Conservation (phyloP, 371 early-diverging fungal genomes). For the Mortierella sp. region DNA sequence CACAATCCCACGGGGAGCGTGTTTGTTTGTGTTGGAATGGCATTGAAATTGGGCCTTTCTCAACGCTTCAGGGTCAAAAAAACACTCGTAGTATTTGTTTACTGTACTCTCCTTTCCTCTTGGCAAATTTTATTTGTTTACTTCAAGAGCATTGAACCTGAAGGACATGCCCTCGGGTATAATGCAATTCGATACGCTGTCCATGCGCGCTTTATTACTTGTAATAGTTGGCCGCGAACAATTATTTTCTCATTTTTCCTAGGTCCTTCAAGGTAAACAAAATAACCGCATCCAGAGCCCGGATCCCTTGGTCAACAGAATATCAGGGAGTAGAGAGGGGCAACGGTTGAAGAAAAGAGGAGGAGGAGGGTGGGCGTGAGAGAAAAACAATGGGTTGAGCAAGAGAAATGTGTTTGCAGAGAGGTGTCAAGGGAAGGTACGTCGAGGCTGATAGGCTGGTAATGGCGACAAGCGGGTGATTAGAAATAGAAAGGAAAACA, state of each 20-base stretch:
- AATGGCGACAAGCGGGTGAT: not conserved
- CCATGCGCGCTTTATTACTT: no score
- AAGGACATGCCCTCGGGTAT: not conserved
- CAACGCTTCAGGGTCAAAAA: not conserved
- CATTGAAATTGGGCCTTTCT: not conserved
- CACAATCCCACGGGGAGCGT: constrained; percentile 6
- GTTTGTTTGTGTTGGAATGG: not conserved
- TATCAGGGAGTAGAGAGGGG: not conserved
- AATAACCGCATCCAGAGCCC: not conserved
- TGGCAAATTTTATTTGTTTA: no score
- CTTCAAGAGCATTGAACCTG: no score
- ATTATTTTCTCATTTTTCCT: not conserved
- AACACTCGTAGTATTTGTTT: not conserved
- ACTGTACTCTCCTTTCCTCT: not conserved
- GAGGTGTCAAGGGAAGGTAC: not conserved
- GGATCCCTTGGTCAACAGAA: not conserved
- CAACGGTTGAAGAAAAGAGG: not conserved
- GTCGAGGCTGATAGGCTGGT: not conserved
- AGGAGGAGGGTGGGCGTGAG: not conserved
- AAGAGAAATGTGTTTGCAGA: not conserved
- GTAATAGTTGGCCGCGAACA: no score
- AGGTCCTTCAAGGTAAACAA: not conserved
- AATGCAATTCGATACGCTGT: not conserved
- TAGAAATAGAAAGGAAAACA: not conserved
- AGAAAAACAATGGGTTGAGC: not conserved